Evolutionary conservation across 495 filamentous ascomycete genomes (phyloP).

Genomic region (Penicillium bialowiezense): DNA sequence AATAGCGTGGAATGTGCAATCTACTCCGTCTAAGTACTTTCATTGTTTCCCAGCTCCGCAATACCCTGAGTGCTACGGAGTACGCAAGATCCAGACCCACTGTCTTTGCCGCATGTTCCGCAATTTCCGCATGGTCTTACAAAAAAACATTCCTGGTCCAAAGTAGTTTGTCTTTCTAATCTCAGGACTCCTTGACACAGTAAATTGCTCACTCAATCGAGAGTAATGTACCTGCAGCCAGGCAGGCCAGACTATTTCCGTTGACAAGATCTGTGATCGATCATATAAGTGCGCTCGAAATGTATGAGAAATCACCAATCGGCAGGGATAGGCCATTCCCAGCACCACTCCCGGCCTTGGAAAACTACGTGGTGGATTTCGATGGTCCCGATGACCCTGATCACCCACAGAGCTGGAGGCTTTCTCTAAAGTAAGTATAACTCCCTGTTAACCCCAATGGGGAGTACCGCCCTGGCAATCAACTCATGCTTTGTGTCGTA

Average conservation of each 20-base stretch:
- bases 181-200: no score
- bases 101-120: background rate
- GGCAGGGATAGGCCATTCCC: constrained; percentile 40
- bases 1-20: no score
- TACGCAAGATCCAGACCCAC: no score
- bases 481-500: no score
- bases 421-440: constrained; percentile 26
- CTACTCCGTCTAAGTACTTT: no score
- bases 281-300: background rate
- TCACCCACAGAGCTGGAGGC: constrained; percentile 54
- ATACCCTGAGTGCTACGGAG: background rate
- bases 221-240: no score
- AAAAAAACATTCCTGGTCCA: background rate
- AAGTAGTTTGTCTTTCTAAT: no score
- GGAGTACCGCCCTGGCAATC: no score
- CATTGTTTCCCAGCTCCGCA: background rate
- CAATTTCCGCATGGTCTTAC: background rate
- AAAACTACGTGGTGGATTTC: constrained; percentile 54
- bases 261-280: background rate
- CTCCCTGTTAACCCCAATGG: no score
- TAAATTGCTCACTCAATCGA: no score
- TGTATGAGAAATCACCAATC: constrained; percentile 19
- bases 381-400: constrained; percentile 6
- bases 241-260: no score
- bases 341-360: constrained; percentile 32